Conservation (phyloP, 2,329 filamentous ascomycete genomes). For the Ambrosiella cleistominuta region DNA sequence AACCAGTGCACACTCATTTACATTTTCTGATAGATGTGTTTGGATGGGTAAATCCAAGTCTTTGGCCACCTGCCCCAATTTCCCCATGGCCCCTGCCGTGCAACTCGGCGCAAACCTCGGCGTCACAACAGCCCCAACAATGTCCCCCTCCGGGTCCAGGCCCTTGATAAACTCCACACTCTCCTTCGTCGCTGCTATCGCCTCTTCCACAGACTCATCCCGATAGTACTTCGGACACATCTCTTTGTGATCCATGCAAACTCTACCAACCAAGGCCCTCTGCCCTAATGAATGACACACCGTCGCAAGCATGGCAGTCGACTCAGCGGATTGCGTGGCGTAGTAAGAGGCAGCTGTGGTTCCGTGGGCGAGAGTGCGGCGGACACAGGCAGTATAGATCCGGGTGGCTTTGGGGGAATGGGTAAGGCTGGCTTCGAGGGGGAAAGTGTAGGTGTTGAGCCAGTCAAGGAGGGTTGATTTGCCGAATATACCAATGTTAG, state of each 20-base stretch:
- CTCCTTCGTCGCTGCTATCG: constrained; percentile 36
- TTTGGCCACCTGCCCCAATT: constrained; percentile 46
- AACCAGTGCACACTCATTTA: constrained; percentile 55
- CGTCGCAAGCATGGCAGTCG: constrained; percentile 81
- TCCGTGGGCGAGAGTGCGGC: constrained; percentile 68
- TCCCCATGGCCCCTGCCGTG: constrained; percentile 39
- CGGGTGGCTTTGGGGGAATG: constrained; percentile 42
- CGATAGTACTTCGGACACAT: constrained; percentile 62
- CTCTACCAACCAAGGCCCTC: constrained; percentile 74
- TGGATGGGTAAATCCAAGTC: constrained; percentile 54
- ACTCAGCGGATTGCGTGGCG: constrained; percentile 68
- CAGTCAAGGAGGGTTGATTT: constrained; percentile 85
- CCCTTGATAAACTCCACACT: constrained; percentile 47
- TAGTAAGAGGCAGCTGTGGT: constrained; percentile 94
- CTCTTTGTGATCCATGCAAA: constrained; percentile 70
- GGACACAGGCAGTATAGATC: constrained; percentile 64
- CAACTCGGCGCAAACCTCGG: constrained; percentile 50
- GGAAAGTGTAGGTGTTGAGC: constrained; percentile 90
- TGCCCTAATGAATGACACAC: constrained; percentile 69
- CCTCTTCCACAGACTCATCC: constrained; percentile 46
- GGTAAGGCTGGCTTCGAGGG: constrained; percentile 63
- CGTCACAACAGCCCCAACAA: constrained; percentile 69
- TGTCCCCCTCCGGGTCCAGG: constrained; percentile 45
- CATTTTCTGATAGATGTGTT: constrained; percentile 82
- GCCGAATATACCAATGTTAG: constrained; percentile 85